A percentile compares a stretch with the other conserved stretches of the same genome.
Evolutionary conservation across 2,329 filamentous ascomycete species (phyloP).

Genomic region (Fusarium sp.): DNA sequence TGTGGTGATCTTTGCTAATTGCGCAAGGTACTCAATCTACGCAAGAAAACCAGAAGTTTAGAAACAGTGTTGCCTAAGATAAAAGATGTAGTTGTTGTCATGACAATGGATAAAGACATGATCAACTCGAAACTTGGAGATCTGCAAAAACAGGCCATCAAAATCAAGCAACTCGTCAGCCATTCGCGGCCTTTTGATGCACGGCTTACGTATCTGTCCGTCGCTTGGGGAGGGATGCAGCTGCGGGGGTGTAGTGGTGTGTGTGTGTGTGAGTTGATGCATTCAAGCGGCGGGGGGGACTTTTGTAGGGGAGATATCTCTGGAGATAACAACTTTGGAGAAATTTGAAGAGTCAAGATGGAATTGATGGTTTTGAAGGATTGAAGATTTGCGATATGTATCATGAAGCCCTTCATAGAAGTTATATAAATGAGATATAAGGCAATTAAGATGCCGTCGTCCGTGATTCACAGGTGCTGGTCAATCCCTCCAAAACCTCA

Average conservation of each 20-base stretch:
- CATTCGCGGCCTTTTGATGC: slow-evolving; percentile 18
- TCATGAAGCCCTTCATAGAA: not conserved
- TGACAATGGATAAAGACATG: not conserved
- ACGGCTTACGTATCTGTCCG: slow-evolving; percentile 30
- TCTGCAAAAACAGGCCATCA: not conserved
- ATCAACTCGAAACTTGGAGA: not conserved
- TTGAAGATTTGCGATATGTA: not conserved
- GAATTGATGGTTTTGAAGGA: not conserved
- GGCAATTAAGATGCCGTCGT: not conserved
- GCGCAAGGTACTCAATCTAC: not conserved
- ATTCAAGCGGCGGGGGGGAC: slow-evolving; percentile 15
- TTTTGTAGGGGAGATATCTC: slow-evolving; percentile 36
- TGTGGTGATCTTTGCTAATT: not conserved
- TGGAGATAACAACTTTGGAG: slow-evolving; percentile 1
- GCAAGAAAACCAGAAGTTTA: not conserved
- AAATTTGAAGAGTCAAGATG: not conserved
- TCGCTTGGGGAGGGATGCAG: slow-evolving; percentile 7
- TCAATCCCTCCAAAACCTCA: not conserved
- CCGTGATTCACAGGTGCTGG: not conserved
- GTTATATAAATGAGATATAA: not conserved
- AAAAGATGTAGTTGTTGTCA: not conserved
- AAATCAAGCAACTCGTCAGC: slow-evolving; percentile 25
- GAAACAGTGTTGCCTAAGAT: not conserved
- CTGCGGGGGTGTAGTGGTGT: slow-evolving; percentile 11
- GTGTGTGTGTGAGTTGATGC: not conserved